Conservation (phyloP, 2,329 filamentous ascomycete species). For the Fonsecaea nubica region DNA sequence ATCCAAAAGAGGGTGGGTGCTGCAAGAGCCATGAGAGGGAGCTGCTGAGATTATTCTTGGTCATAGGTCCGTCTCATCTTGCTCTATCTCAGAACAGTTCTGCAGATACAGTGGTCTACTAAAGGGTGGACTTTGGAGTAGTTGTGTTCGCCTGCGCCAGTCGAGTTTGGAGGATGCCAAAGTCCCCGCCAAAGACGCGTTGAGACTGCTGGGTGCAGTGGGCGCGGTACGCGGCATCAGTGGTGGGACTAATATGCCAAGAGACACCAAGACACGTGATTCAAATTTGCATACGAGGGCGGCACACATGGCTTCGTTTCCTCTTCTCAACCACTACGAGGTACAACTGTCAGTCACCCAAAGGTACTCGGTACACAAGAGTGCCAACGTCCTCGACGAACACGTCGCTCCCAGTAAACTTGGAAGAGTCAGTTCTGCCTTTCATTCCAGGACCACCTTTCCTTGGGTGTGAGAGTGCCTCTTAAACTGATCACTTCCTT, state of each 20-base stretch:
- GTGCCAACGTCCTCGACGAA: too few species aligned
- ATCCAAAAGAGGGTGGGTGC: constrained; percentile 44
- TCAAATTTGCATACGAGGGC: neutral
- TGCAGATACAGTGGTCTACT: neutral
- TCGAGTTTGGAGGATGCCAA: constrained; percentile 1
- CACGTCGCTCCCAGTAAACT: too few species aligned
- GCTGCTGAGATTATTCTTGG: constrained; percentile 54
- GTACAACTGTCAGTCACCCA: too few species aligned
- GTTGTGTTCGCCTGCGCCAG: constrained; percentile 15
- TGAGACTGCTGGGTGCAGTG: neutral
- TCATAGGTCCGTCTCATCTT: constrained; percentile 50
- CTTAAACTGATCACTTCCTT: neutral
- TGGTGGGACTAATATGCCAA: constrained; percentile 1
- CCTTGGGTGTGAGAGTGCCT: neutral
- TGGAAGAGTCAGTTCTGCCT: neutral
- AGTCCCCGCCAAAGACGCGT: constrained; percentile 19
- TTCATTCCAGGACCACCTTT: neutral
- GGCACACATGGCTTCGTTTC: too few species aligned
- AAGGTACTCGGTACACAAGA: too few species aligned
- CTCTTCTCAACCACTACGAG: too few species aligned
- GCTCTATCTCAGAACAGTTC: constrained; percentile 12
- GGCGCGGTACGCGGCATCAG: neutral
- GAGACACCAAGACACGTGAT: constrained; percentile 12
- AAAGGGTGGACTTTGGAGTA: neutral
- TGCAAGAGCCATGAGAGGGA: constrained; percentile 57